Conservation (phyloP, 2,329 filamentous ascomycete genomes). For the Scedosporium aurantiacum region DNA sequence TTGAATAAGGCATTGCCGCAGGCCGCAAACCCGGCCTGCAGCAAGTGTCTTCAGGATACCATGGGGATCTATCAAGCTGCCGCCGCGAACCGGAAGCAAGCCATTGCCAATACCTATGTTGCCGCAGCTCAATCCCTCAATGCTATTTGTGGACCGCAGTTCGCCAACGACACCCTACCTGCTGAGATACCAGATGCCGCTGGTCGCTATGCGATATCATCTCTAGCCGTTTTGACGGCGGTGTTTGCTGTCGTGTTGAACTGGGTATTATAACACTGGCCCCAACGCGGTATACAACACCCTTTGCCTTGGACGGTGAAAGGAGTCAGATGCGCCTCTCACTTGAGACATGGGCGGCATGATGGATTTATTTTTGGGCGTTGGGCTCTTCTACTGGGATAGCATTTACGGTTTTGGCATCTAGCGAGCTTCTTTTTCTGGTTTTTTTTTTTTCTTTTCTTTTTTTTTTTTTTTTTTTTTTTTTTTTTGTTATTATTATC, state of each 20-base stretch:
- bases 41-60: slow-evolving; percentile 62
- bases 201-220: background rate
- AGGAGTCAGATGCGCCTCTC: background rate
- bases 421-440: background rate
- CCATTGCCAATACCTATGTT: slow-evolving; percentile 58
- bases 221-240: background rate
- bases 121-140: slow-evolving; percentile 65
- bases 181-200: slow-evolving; percentile 10
- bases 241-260: background rate
- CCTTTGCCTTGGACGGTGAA: no score
- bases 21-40: slow-evolving; percentile 62
- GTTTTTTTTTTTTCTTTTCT: background rate
- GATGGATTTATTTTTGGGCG: background rate
- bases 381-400: background rate
- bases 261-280: background rate
- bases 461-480: background rate
- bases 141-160: slow-evolving; percentile 45
- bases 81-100: slow-evolving; percentile 52
- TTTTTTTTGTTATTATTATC: no score
- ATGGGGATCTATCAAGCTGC: slow-evolving; percentile 71
- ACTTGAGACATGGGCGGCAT: background rate
- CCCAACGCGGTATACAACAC: background rate
- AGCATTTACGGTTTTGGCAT: background rate
- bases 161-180: slow-evolving; percentile 19
- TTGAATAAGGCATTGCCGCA: slow-evolving; percentile 61